These are phyloP conservation scores for Candolleomyces eurysporus DNA, from an alignment of 768 basidiomycete species.

Conservation along the genomic window DNA sequence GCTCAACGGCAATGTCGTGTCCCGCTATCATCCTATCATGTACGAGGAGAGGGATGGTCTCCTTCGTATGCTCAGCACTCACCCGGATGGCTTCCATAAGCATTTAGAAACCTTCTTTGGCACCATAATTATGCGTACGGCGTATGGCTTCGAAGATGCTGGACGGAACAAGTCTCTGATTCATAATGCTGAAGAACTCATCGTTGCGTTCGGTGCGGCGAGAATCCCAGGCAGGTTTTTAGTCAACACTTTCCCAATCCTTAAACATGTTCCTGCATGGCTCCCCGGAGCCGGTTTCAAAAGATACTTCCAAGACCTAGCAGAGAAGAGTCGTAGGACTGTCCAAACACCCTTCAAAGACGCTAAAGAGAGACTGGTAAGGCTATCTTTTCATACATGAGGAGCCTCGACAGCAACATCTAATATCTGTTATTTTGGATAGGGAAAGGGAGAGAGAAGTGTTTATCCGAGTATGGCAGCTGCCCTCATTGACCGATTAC, in stretches of 20 bases:
- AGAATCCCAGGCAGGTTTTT: neutral
- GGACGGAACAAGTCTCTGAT: neutral
- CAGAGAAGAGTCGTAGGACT: no score
- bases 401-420: neutral
- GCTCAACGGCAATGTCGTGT: no score
- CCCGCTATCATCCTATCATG: no score
- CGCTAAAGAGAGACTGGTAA: neutral
- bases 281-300: neutral
- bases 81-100: no score
- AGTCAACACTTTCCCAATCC: neutral
- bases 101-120: neutral
- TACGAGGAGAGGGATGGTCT: neutral
- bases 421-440: neutral
- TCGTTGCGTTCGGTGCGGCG: neutral
- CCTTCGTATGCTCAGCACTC: no score
- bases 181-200: neutral
- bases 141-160: neutral
- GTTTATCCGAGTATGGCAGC: slow-evolving; percentile 4
- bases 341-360: neutral
- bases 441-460: neutral
- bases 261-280: neutral
- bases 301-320: neutral
- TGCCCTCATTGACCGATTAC: neutral
- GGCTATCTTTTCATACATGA: neutral
- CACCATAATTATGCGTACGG: neutral